Evolutionary conservation across 805 yeast genomes (phyloP).

Genomic region (Kuraishia floccosa): DNA sequence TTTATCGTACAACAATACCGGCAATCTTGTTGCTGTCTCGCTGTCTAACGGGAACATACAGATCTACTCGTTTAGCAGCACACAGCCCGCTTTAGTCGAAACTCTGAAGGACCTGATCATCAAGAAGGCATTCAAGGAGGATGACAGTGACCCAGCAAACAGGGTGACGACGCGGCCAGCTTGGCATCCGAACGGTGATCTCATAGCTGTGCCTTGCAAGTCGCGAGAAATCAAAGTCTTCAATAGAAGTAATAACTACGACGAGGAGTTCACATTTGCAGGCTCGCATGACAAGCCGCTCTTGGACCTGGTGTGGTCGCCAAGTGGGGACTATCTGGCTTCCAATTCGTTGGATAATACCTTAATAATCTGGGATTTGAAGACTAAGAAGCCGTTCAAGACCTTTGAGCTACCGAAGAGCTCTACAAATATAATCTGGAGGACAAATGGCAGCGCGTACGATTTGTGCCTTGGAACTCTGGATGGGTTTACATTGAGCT

Average conservation of each 20-base stretch:
- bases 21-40: slow-evolving; percentile 47
- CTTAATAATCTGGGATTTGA: slow-evolving; percentile 46
- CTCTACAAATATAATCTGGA: slow-evolving; percentile 20
- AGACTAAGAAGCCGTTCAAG: slow-evolving; percentile 12
- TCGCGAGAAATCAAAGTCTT: slow-evolving; percentile 34
- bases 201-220: slow-evolving; percentile 56
- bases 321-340: slow-evolving; percentile 51
- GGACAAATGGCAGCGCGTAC: slow-evolving; percentile 7
- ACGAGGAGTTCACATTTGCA: slow-evolving; percentile 1
- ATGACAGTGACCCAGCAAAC: slow-evolving; percentile 18
- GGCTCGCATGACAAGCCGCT: slow-evolving; percentile 18
- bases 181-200: slow-evolving; percentile 65
- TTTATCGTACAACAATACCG: slow-evolving; percentile 42
- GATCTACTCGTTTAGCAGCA: slow-evolving; percentile 43
- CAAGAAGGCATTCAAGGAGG: slow-evolving; percentile 19
- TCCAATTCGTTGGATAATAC: slow-evolving; percentile 39
- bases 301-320: slow-evolving; percentile 48
- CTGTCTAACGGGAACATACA: slow-evolving; percentile 48
- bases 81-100: slow-evolving; percentile 38
- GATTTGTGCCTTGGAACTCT: slow-evolving; percentile 29
- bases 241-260: slow-evolving; percentile 12
- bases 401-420: background rate
- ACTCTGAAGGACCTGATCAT: slow-evolving; percentile 29
- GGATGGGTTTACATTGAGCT: slow-evolving; percentile 24
- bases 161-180: slow-evolving; percentile 36